These are phyloP conservation scores for Microascus cirrosus DNA, from an alignment of 2,329 filamentous ascomycete species.

Conservation along the genomic window DNA sequence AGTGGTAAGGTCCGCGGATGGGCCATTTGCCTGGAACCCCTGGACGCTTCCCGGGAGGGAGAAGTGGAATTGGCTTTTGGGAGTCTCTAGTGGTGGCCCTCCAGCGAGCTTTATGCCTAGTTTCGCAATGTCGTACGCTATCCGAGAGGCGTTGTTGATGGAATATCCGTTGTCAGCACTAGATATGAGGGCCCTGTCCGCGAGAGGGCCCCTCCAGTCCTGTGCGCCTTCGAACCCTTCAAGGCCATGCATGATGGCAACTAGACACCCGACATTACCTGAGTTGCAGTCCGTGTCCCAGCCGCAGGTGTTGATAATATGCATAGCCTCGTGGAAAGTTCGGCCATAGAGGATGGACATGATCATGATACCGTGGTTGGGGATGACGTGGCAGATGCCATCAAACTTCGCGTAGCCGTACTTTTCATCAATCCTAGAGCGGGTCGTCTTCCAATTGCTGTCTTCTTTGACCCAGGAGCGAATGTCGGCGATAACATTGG, in stretches of 20 bases:
- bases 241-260: background rate
- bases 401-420: background rate
- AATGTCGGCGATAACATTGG: background rate
- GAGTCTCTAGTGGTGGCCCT: background rate
- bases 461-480: background rate
- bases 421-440: background rate
- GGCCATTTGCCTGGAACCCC: background rate
- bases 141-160: background rate
- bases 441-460: background rate
- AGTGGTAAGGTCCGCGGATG: background rate
- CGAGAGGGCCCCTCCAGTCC: background rate
- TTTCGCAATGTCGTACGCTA: background rate
- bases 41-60: background rate
- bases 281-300: background rate
- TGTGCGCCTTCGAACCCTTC: background rate
- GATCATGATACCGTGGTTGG: background rate
- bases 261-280: background rate
- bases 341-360: background rate
- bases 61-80: background rate
- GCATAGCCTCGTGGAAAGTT: background rate
- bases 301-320: background rate
- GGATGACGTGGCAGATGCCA: background rate
- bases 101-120: background rate
- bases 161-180: background rate
- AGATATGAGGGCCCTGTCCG: background rate